Percentiles rank a stretch among this genome's conserved stretches.
Evolutionary conservation across 129 eudicot species (phyloP).

Genomic region (Cynara cardunculus): DNA sequence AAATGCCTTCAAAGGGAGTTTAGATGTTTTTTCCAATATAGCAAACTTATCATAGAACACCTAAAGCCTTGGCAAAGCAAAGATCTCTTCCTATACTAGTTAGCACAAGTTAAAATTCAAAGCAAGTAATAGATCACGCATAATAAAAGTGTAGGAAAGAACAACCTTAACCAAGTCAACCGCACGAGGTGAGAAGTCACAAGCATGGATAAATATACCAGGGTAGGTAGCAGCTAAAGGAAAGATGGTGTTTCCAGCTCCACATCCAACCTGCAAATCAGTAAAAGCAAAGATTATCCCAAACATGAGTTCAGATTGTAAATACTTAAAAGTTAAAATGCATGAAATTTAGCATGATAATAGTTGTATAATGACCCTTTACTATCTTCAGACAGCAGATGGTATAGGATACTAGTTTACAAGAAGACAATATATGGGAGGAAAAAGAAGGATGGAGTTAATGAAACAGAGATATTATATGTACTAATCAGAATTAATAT

Average conservation of each 20-base stretch:
- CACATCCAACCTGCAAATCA: conserved; percentile 80
- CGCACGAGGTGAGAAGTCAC: conserved; percentile 93
- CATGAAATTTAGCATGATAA: neutral
- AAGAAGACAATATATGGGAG: neutral
- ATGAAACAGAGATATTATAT: too few relatives aligned
- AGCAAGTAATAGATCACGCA: neutral
- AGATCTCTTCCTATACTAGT: neutral
- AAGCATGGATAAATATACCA: conserved; percentile 72
- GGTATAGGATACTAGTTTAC: neutral
- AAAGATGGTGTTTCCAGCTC: conserved; percentile 91
- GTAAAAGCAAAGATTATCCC: neutral
- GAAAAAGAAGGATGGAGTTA: neutral
- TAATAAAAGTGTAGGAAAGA: neutral
- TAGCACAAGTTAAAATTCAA: neutral
- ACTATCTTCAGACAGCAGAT: neutral
- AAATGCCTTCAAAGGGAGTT: neutral
- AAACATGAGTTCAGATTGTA: neutral
- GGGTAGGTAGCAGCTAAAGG: conserved; percentile 79
- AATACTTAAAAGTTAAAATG: neutral
- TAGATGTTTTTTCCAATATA: neutral
- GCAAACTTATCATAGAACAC: neutral
- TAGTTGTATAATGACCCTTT: neutral
- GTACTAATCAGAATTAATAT: neutral
- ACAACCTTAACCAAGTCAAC: conserved; percentile 84
- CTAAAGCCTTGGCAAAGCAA: neutral